Evolutionary conservation across 176 grass and related monocot genomes (phyloP), one percentile per base, ranked within the genome.

Genomic region (Ampelocalamus luodianensis): DNA sequence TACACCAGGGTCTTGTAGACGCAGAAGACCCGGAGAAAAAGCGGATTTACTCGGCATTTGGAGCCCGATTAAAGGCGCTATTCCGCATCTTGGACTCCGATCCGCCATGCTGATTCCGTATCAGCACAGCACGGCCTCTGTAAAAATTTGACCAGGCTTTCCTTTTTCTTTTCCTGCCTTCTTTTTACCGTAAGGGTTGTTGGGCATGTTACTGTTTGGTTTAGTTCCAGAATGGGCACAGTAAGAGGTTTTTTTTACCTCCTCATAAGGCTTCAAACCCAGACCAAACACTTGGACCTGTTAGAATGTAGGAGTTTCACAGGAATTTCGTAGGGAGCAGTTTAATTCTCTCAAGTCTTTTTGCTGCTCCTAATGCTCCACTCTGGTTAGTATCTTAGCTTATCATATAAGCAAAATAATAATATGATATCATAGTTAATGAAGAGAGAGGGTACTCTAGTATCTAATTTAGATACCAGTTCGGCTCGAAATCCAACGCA

Each of bases 41-140:
- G 85, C 74, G 70, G 83, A 79, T 90, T 90, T 88, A 65, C 82
- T 95, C 93, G 83, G 82, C 88, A 81, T 48, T 59, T 62, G 88
- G 79, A 92, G 90, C 87, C 79, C 69, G 87, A 83, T 94, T 90
- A 92, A 94, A 94, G 90, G 68, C 16, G 38, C 9, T 18, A 32
- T 74, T 62, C 68, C 60, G 74, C 84, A 72, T 42, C 51, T 79
- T 76, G 88, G 44, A 82, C 80, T 53, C 17, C 44, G 55, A 77
- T 82, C 40, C 63, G 78, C 78, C 43, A 71, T 43, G 20, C 83
- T 61, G 79, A 82, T 82, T 68, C 71, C 17, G 49, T 49, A 45
- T 56, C 49, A 68, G 34, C 46, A 63, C 59, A 24, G 13, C 45
- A 76, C 32, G 22, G 36, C 68, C 32, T 69, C 60, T 8, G 68